A percentile compares a stretch with the other conserved stretches of the same genome.
These are phyloP conservation scores for Botryosphaeria dothidea DNA, from an alignment of 2,329 filamentous ascomycete genomes.

Conservation along the genomic window DNA sequence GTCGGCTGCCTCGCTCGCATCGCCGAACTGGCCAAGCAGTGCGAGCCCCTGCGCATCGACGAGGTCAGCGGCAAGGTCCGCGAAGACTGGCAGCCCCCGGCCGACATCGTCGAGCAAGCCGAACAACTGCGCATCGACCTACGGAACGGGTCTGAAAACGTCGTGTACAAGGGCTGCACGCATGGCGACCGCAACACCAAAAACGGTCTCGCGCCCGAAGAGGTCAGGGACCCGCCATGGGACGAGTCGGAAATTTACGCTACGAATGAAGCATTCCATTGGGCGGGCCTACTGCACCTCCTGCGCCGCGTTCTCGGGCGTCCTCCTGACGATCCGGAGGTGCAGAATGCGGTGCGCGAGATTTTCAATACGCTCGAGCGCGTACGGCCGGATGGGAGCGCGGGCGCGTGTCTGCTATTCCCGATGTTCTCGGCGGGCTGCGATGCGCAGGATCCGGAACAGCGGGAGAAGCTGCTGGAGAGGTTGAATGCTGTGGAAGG, in stretches of 20 bases:
- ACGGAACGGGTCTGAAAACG: constrained; percentile 50
- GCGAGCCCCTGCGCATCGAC: constrained; percentile 66
- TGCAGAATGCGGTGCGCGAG: constrained; percentile 63
- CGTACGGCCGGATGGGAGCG: constrained; percentile 66
- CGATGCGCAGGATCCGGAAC: constrained; percentile 60
- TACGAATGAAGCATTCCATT: constrained; percentile 18
- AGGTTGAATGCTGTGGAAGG: constrained; percentile 68
- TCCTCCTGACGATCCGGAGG: constrained; percentile 56
- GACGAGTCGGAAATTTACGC: constrained; percentile 43
- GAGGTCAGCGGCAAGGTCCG: constrained; percentile 44
- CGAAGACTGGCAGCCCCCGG: constrained; percentile 59
- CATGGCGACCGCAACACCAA: constrained; percentile 32
- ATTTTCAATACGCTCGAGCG: constrained; percentile 64
- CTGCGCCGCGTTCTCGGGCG: constrained; percentile 71
- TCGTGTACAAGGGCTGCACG: constrained; percentile 44
- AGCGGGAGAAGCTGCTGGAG: constrained; percentile 63
- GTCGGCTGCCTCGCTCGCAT: constrained; percentile 71
- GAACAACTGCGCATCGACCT: constrained; percentile 63
- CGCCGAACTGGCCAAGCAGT: constrained; percentile 68
- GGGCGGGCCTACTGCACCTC: constrained; percentile 67
- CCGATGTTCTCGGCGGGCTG: constrained; percentile 84
- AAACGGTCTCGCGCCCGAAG: constrained; percentile 27
- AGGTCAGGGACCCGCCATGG: constrained; percentile 47
- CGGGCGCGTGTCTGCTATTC: constrained; percentile 75
- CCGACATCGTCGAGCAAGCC: constrained; percentile 58